Evolutionary conservation across 805 yeast species (phyloP), one percentile per base, ranked within the genome.

Genomic region (Candida nemodendra): DNA sequence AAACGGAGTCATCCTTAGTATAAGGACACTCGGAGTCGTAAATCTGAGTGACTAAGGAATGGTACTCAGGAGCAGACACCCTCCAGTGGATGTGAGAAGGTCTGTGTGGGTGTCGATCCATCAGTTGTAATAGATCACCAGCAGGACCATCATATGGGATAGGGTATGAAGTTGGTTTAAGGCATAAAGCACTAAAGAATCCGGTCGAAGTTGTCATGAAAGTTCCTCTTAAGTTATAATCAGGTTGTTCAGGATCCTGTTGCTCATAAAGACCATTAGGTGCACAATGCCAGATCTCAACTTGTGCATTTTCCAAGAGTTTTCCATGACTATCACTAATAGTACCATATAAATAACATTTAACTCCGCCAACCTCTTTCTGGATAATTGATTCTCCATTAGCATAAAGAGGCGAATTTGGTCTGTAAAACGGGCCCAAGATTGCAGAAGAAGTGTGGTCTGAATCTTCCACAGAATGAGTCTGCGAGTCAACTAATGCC

Each of bases 101-200:
- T 39, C 69, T 50, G 44, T 50, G 54, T 27, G 69, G 68, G 44
- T 65, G 69, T 42, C 69, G 50, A 27, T 60, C 60, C 45, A 65
- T 54, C 19, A 39, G 26, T 31, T 59, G 47, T 18, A 64, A 50
- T 37, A 64, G 38, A 26, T 51, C 41, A 11, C 69, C 69, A 7
- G 60, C 69, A 6, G 69, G 69, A 6, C 69, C 69, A 46, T 64
- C 69, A 44, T 54, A 54, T 11, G 69, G 69, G 30, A 64, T 65
- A 16, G 68, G 68, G 37, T 64, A 64, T 16, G 69, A 51, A 9
- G 59, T 60, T 13, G 69, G 69, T 30, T 50, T 51, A 34, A 61
- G 46, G 29, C 65, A 62, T 22, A 47, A 47, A 23, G 61, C 52
- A 15, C 48, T 38, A 41, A 53, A 62, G 22, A 44, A 36, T 7